Base-by-base conservation (phyloP, 2,329 filamentous ascomycete species). In the Fusarium papillatum region DNA sequence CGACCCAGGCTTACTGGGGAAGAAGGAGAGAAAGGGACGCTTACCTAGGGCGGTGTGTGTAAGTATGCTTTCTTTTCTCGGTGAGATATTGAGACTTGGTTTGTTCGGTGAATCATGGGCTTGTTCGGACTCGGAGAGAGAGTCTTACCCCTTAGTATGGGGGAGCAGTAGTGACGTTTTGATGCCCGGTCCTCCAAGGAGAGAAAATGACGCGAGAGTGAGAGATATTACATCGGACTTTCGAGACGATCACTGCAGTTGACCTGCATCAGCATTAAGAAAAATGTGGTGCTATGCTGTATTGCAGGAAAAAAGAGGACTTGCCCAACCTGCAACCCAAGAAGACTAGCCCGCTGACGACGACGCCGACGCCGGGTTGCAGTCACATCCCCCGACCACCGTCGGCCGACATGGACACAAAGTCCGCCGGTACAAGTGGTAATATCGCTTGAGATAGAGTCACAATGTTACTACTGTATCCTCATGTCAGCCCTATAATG, bases 401-500 rank as follows among this genome's bases (percentile, higher is more conserved):
- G 50, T 55, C 50, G 50, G 50, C 50, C 29, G 26, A 55, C 50
- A 55, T 34, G 29, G 46, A 53, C 50, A 53, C 50, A 34, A 16
- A 31, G 50, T 34, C 29, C 50, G 50, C 19, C 19, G 29, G 19
- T 7, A 41, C 29, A 59, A 26, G n/a, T 46, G 26, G 50, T 55
- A 55, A 55, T 55, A 34, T 34, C 11, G 50, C 50, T 55, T 34
- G 17, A n/a, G 26, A 13, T 29, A 60, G 36, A 64, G 68, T 72
- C 41, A 74, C 68, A 72, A 72, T 65, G 64, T 5, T 53, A 57
- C 34, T 16, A 41, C 59, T 53, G n/a, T 29, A 31, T 53, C 57
- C 57, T 76, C 73, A 71, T 68, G 73, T 73, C 73, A 76, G 73
- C 73, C 66, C 66, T 76, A 70, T 65, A 53, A 63, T 65, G 13